Base-by-base conservation (phyloP, 306 rosid genomes). In the Abrus precatorius region DNA sequence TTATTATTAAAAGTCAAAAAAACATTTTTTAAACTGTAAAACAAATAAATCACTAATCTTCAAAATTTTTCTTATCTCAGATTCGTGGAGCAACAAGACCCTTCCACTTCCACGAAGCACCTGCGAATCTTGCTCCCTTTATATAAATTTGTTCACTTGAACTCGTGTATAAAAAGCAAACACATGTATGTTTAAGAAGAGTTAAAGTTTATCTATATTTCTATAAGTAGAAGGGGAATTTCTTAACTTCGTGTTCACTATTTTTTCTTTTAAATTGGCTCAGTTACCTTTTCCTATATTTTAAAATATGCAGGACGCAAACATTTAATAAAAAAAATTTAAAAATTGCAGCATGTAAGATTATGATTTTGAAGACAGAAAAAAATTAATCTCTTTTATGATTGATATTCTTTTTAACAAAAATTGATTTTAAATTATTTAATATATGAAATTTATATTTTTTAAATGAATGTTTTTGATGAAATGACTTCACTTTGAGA, bases 71-170 rank as follows among this genome's bases (percentile, higher is more conserved):
- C 20, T 20, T 20, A 20, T 20, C 20, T 20, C 20, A 20, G 20
- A 20, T 0, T 20, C 20, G 20, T 20, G 20, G 20, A 20, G 20
- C 20, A 20, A 20, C 20, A 20, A 20, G 20, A 20, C 20, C 20
- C 20, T 20, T 20, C 20, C 20, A 20, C 20, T 20, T 20, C 20
- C 20, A 20, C 20, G 20, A 41, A 41, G 54, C 66, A 38, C 63
- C 64, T 59, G 1, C 32, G 61, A 61, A 71, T 80, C 73, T 80
- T 79, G 44, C 40, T 27, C 5, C 27, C 49, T 70, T 70, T 44
- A 20, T 6, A 36, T 48, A 8, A 30, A 67, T 78, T 50, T 68
- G 29, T 38, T 56, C 30, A 44, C 8, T 40, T 33, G 55, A 5
- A 74, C 14, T 20, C n/a, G n/a, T 44, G 32, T n/a, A 5, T 12